A percentile compares a stretch with the other conserved stretches of the same genome.
phyloP scores from a whole-genome alignment of 805 yeast genomes.

The Candida vaughaniae region DNA sequence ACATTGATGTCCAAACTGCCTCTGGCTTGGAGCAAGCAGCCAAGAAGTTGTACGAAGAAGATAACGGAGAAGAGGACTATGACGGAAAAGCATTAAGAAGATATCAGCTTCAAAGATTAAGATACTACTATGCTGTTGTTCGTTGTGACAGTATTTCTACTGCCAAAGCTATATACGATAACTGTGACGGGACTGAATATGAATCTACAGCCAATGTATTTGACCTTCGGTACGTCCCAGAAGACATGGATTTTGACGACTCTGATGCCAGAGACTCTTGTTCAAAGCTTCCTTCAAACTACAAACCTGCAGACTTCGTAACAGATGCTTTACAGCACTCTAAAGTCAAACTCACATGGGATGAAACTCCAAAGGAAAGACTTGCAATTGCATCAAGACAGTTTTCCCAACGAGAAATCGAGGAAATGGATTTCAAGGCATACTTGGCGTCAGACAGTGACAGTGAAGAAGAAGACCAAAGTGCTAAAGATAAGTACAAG shows the following conservation, averaged over 20 bases:
- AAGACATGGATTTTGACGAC: slow-evolving; percentile 79
- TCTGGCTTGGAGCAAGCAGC: slow-evolving; percentile 58
- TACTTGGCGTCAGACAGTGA: slow-evolving; percentile 66
- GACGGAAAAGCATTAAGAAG: slow-evolving; percentile 81
- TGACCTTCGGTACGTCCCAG: slow-evolving; percentile 91
- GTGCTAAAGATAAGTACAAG: slow-evolving; percentile 58
- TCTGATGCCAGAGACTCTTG: slow-evolving; percentile 76
- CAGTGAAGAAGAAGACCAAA: slow-evolving; percentile 21
- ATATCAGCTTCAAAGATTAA: slow-evolving; percentile 87
- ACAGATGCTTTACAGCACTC: slow-evolving; percentile 97
- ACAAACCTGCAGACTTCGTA: slow-evolving; percentile 78
- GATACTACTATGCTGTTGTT: slow-evolving; percentile 92
- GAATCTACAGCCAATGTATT: slow-evolving; percentile 94
- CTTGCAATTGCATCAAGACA: slow-evolving; percentile 71
- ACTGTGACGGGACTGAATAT: slow-evolving; percentile 92
- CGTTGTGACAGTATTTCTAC: slow-evolving; percentile 73
- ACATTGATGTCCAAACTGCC: slow-evolving; percentile 46
- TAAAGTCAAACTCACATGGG: slow-evolving; percentile 96
- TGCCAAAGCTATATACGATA: slow-evolving; percentile 72
- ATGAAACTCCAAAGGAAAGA: slow-evolving; percentile 94
- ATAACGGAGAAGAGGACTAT: slow-evolving; percentile 78
- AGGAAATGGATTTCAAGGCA: slow-evolving; percentile 89
- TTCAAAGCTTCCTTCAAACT: slow-evolving; percentile 66
- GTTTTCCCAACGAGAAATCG: slow-evolving; percentile 84
- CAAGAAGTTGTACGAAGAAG: slow-evolving; percentile 74